Evolutionary conservation across 1,284 basidiomycete genomes (phyloP).

Genomic region (Ceratobasidium sp.): DNA sequence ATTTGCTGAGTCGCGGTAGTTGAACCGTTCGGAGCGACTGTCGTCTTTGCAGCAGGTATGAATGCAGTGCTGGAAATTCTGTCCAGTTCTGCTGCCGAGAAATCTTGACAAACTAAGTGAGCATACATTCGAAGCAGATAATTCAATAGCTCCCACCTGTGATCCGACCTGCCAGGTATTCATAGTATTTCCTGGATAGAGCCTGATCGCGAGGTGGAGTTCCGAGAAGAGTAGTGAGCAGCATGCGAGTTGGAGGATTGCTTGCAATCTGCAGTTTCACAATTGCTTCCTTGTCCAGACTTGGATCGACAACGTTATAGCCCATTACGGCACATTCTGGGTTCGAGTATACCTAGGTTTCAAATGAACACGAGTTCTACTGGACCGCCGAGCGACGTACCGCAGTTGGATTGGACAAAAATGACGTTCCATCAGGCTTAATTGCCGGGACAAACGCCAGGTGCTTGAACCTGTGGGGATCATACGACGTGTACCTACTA

Average conservation of each 20-base stretch:
- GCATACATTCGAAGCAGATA: background rate
- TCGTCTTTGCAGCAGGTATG: constrained; percentile 51
- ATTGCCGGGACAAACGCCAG: constrained; percentile 84
- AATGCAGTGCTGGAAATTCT: constrained; percentile 49
- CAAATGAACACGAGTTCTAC: background rate
- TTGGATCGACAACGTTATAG: constrained; percentile 71
- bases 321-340: constrained; percentile 76
- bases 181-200: constrained; percentile 75
- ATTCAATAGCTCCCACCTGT: constrained; percentile 57
- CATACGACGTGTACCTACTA: constrained; percentile 69
- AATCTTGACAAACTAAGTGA: constrained; percentile 42
- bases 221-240: constrained; percentile 70
- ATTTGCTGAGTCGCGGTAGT: constrained; percentile 52
- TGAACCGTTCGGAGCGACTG: constrained; percentile 29
- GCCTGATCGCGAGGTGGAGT: constrained; percentile 65
- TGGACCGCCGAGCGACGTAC: constrained; percentile 52
- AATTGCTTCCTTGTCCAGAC: constrained; percentile 63
- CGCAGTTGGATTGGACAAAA: constrained; percentile 72
- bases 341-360: constrained; percentile 73
- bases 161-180: constrained; percentile 76
- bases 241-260: constrained; percentile 72
- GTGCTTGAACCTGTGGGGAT: constrained; percentile 60
- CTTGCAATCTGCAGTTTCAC: constrained; percentile 76
- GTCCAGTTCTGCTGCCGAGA: constrained; percentile 48
- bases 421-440: constrained; percentile 56